Evolutionary conservation across 331 rosid genomes (phyloP), one percentile per base, ranked within the genome.

Genomic region (Phaseolus coccineus): DNA sequence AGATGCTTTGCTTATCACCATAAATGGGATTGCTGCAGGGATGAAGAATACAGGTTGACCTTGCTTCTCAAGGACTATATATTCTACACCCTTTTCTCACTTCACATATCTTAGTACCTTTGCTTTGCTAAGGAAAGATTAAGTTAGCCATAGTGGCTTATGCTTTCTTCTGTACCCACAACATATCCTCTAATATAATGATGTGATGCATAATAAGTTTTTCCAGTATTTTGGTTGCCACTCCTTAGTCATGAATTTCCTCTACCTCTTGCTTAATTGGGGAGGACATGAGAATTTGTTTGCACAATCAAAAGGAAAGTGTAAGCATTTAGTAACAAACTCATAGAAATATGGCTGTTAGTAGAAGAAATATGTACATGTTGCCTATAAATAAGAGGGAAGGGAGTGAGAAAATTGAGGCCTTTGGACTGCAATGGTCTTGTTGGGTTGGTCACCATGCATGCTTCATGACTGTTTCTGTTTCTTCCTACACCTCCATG

Each of bases 21-120:
- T 94, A 46, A 94, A 94, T 79, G 98, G 97, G 14, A 94, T 94
- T 35, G 97, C 98, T 51, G 98, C 98, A 3, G 97, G 98, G 48
- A 94, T 94, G 98, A 91, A 91, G 88, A 94, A 94, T 75, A 94
- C 98, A 13, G 98, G 98, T 77, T 91, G 77, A 87, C 6, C 58
- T 67, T 40, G 78, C 76, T 57, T 72, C 81, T 77, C 80, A 76
- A 71, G 37, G 61, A 70, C 71, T 65, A 53, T 65, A 53, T 57
- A 53, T 62, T 78, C 63, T 74, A 69, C 51, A 57, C 58, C 30
- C 71, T 65, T 69, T 35, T 28, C 22, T 52, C 12, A 69, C 14
- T 77, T 53, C 64, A 16, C 22, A 44, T 30, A 8, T 69, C 50
- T 30, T 72, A 19, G 22, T 67, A 16, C 1, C 39, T 25, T 46